phyloP scores from a whole-genome alignment of 1,284 basidiomycete species.

The Inonotus hispidus region DNA sequence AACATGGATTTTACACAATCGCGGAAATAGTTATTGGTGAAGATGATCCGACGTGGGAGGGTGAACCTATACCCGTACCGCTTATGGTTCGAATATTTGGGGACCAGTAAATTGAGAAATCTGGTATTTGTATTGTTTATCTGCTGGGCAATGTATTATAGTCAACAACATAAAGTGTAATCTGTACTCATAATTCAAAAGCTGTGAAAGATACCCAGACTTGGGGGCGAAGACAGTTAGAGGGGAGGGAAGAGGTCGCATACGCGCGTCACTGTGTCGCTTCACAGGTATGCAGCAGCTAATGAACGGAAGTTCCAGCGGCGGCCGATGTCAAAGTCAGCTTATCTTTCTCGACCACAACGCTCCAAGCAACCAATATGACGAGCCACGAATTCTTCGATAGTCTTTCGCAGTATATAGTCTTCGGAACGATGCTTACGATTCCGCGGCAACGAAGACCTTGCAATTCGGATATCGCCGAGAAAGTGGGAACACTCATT shows the following conservation, averaged over 20 bases:
- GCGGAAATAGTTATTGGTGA: slow-evolving; percentile 20
- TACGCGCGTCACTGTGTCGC: background rate
- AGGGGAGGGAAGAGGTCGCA: background rate
- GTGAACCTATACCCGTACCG: slow-evolving; percentile 17
- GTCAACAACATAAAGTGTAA: background rate
- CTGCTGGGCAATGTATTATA: background rate
- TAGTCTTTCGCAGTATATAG: background rate
- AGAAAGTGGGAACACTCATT: background rate
- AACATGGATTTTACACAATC: slow-evolving; percentile 22
- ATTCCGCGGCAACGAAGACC: background rate
- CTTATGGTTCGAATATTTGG: slow-evolving; percentile 16
- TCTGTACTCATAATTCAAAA: background rate
- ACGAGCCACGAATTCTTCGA: background rate
- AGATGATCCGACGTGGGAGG: slow-evolving; percentile 22
- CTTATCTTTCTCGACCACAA: no score
- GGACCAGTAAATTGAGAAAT: background rate
- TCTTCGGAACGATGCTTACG: background rate
- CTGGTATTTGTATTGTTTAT: background rate
- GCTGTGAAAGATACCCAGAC: background rate
- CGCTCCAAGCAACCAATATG: no score
- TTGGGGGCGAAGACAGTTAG: no score
- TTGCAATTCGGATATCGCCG: background rate
- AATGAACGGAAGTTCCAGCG: no score
- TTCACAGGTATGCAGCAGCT: no score
- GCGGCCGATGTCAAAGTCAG: no score